Percentiles rank a stretch among this genome's conserved stretches.
These are phyloP conservation scores for Fennellomyces sp. DNA, from an alignment of 371 early-diverging fungal species.

Conservation along the genomic window DNA sequence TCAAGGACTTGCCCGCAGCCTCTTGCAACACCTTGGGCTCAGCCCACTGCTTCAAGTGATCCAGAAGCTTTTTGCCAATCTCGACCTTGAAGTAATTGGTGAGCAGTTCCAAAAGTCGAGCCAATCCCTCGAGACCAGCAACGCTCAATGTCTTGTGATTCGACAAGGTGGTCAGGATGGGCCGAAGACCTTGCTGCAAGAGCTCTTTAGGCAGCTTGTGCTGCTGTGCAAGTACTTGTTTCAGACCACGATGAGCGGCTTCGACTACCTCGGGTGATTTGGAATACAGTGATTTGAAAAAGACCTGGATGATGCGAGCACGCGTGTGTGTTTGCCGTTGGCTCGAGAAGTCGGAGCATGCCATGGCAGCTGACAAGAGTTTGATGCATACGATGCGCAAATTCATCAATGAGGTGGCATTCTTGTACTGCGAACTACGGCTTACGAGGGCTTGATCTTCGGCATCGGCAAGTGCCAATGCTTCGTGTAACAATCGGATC, in stretches of 20 bases:
- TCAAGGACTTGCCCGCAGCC: conserved; percentile 77
- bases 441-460: conserved; percentile 95
- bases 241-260: conserved; percentile 92
- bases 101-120: conserved; percentile 89
- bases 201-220: conserved; percentile 95
- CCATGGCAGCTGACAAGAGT: conserved; percentile 92
- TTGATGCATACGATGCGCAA: conserved; percentile 95
- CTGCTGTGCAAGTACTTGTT: conserved; percentile 84
- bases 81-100: conserved; percentile 98
- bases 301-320: conserved; percentile 92
- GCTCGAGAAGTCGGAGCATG: conserved; percentile 78
- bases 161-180: conserved; percentile 92
- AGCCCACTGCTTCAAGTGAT: conserved; percentile 94
- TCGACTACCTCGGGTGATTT: conserved; percentile 94
- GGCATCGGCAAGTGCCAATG: conserved; percentile 94
- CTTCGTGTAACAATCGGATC: conserved; percentile 88
- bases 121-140: conserved; percentile 91
- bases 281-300: conserved; percentile 96
- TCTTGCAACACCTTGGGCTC: conserved; percentile 82
- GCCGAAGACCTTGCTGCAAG: conserved; percentile 94
- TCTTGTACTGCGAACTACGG: conserved; percentile 83
- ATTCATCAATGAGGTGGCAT: conserved; percentile 79
- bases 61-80: conserved; percentile 96
- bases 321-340: conserved; percentile 77
- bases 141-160: conserved; percentile 94